A percentile compares a stretch with the other conserved stretches of the same genome.
Conservation (phyloP, 2,329 filamentous ascomycete species). For the Blastomyces emzantsi region DNA sequence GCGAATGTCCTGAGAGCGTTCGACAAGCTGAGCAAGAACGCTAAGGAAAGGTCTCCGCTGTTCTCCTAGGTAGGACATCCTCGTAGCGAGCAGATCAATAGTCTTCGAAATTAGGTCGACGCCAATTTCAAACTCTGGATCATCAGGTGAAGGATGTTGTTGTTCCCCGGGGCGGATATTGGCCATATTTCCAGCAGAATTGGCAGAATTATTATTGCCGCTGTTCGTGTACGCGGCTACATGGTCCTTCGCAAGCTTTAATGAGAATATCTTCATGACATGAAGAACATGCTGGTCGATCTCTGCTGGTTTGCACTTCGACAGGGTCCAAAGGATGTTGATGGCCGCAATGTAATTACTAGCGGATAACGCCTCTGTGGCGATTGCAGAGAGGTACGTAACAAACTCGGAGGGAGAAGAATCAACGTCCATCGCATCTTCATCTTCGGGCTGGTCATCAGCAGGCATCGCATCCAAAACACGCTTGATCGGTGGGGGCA, state of each 20-base stretch:
- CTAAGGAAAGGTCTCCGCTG: slow-evolving; percentile 89
- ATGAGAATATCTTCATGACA: slow-evolving; percentile 88
- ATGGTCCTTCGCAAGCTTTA: slow-evolving; percentile 88
- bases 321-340: slow-evolving; percentile 88
- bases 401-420: slow-evolving; percentile 78
- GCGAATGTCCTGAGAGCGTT: slow-evolving; percentile 79
- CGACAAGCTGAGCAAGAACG: slow-evolving; percentile 86
- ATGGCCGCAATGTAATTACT: slow-evolving; percentile 78
- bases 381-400: slow-evolving; percentile 71
- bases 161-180: slow-evolving; percentile 7
- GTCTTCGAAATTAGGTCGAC: slow-evolving; percentile 89
- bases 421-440: slow-evolving; percentile 69
- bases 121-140: slow-evolving; percentile 78
- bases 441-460: slow-evolving; percentile 67
- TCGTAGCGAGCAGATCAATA: slow-evolving; percentile 80
- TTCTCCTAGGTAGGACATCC: slow-evolving; percentile 88
- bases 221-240: slow-evolving; percentile 60
- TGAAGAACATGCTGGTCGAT: slow-evolving; percentile 82
- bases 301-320: slow-evolving; percentile 71
- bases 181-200: slow-evolving; percentile 5
- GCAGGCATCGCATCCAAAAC: slow-evolving; percentile 85
- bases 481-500: slow-evolving; percentile 68
- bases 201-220: slow-evolving; percentile 32
- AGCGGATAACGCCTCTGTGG: slow-evolving; percentile 75
- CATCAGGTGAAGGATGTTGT: slow-evolving; percentile 39